Conservation (phyloP, 495 filamentous ascomycete species). For the Aspergillus panamensis region DNA sequence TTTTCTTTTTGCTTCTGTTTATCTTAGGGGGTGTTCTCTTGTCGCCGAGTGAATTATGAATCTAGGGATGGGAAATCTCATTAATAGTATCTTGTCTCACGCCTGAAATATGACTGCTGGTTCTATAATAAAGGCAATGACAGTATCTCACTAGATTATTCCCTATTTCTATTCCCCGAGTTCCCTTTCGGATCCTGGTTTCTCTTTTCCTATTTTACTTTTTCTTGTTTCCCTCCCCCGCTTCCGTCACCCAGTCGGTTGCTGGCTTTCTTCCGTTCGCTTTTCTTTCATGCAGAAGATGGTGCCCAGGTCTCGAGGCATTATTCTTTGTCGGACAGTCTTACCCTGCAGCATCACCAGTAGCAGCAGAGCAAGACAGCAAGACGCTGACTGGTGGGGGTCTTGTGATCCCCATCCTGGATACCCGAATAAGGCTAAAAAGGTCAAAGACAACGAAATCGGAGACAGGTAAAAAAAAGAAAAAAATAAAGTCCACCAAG, state of each 20-base stretch:
- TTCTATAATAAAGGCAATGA: not conserved
- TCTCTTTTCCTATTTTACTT: constrained; percentile 6
- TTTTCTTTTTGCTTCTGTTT: constrained; percentile 7
- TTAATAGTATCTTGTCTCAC: not conserved
- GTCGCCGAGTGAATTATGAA: not conserved
- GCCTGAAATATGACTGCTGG: not conserved
- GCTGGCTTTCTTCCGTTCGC: not conserved
- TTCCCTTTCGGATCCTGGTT: not conserved
- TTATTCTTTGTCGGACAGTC: constrained; percentile 1
- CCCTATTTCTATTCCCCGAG: constrained; percentile 6
- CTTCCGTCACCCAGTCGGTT: constrained; percentile 4
- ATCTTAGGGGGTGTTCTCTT: not conserved
- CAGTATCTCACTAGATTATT: not conserved
- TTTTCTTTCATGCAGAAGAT: not conserved
- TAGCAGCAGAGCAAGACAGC: not conserved
- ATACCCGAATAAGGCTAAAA: not conserved
- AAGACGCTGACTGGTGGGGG: not conserved
- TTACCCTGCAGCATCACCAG: not conserved
- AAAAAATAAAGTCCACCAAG: not conserved
- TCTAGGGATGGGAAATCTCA: not conserved
- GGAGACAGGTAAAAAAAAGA: not conserved
- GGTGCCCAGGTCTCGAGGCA: not conserved
- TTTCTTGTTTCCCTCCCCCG: not conserved
- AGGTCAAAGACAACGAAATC: not conserved
- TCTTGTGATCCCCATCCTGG: constrained; percentile 2